Evolutionary conservation across 352 stramenopile species (phyloP), one percentile per base, ranked within the genome.

Genomic region (Globisporangium barbulae): DNA sequence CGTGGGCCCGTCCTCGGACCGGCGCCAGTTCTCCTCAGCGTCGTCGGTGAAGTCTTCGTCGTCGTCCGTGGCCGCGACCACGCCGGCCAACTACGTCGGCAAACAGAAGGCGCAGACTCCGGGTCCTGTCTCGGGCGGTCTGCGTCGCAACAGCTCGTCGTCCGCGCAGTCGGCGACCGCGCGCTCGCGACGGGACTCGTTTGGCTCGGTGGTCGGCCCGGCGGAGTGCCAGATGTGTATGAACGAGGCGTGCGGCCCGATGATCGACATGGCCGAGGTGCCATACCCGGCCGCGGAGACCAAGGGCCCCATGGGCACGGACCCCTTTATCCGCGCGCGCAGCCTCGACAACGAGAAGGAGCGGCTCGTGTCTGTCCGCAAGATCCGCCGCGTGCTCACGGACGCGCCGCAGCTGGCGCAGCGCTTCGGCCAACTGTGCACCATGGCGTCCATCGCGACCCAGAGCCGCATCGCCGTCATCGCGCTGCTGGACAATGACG

Each of bases 401-500:
- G 76, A 69, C 1, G 76, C 78, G 1, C 70, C 78, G 0, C 74
- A 72, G 52, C 60, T 75, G 5, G 69, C 73, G 25, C 73, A 84
- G 54, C 75, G 79, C 25, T 74, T 93, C 31, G 64, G 68, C 33
- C 83, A 93, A 57, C 82, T 93, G 59, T 87, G 78, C 59, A 82
- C 81, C 45, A 93, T 95, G 81, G 82, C 83, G 28, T 74, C 52
- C 9, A 94, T 93, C 61, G 85, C 84, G n/a, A 86, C 83, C 1
- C 75, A 79, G 42, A 89, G 81, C 49, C 72, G 79, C 0, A 78
- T 90, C 53, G 83, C 84, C 5, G 44, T 93, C 0, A 72, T 93
- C 7, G 87, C 83, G 0, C 64, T 96, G 47, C 69, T 96, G 10
- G 84, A 89, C 35, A 83, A 75, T 55, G 74, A 90, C 61, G 82